Conservation (phyloP, 352 stramenopile species). For the Phytopythium ostracodes region DNA sequence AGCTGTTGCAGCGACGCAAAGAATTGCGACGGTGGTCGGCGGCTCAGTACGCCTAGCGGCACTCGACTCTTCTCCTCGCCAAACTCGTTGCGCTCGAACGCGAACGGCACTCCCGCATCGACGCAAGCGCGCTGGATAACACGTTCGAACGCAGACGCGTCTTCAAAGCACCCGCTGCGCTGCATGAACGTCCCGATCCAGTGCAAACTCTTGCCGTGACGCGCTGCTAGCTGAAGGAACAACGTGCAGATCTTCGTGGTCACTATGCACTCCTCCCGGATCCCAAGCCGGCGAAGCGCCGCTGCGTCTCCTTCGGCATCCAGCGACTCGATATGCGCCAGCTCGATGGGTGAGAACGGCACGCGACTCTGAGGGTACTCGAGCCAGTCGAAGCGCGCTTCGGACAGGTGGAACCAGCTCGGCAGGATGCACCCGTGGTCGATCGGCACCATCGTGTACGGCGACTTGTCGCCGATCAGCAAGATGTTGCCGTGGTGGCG, state of each 20-base stretch:
- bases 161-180: slow-evolving; percentile 60
- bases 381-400: slow-evolving; percentile 79
- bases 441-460: slow-evolving; percentile 76
- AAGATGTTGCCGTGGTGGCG: slow-evolving; percentile 80
- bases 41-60: slow-evolving; percentile 50
- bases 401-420: slow-evolving; percentile 78
- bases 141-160: slow-evolving; percentile 52
- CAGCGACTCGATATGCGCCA: slow-evolving; percentile 53
- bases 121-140: slow-evolving; percentile 44
- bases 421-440: slow-evolving; percentile 75
- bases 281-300: slow-evolving; percentile 46
- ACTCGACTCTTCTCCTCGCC: slow-evolving; percentile 58
- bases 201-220: slow-evolving; percentile 40
- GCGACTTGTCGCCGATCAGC: slow-evolving; percentile 69
- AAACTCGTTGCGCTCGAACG: slow-evolving; percentile 52
- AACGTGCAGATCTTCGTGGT: slow-evolving; percentile 76
- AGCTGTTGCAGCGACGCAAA: slow-evolving; percentile 45
- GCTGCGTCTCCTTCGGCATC: slow-evolving; percentile 48
- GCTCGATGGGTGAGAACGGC: slow-evolving; percentile 35
- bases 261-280: slow-evolving; percentile 66
- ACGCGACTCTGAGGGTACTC: slow-evolving; percentile 69
- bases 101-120: slow-evolving; percentile 37
- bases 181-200: slow-evolving; percentile 77
- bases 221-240: slow-evolving; percentile 55
- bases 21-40: slow-evolving; percentile 58